Percentiles rank a stretch among this genome's conserved stretches.
Conservation (phyloP, 768 basidiomycete genomes). For the Pulveroboletus ravenelii region DNA sequence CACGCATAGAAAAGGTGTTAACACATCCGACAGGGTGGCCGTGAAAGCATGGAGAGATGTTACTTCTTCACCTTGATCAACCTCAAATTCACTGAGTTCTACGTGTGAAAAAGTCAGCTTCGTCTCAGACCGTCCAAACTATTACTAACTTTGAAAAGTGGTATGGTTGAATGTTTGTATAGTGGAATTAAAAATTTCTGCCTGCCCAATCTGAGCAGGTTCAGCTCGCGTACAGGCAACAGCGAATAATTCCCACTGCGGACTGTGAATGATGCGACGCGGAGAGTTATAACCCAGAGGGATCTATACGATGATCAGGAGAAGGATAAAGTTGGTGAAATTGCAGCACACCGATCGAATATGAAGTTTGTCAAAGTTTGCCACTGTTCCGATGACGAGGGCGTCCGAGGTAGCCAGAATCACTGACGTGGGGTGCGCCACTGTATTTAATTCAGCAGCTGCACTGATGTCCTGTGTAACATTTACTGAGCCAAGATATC, state of each 20-base stretch:
- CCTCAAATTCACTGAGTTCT: conserved; percentile 30
- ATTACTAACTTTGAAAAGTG: conserved; percentile 54
- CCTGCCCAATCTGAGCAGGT: conserved; percentile 51
- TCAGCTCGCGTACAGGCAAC: conserved; percentile 55
- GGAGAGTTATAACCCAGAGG: conserved; percentile 72
- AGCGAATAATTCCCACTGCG: conserved; percentile 52
- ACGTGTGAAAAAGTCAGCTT: conserved; percentile 1
- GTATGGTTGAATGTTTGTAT: conserved; percentile 66
- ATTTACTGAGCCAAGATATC: conserved; percentile 1
- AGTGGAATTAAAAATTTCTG: conserved; percentile 43
- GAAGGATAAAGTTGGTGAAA: background rate
- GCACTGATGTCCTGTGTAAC: conserved; percentile 47
- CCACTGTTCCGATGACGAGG: conserved; percentile 62
- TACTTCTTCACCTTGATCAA: conserved; percentile 54
- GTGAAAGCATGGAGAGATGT: conserved; percentile 43
- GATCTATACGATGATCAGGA: conserved; percentile 40
- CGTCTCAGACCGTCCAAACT: background rate
- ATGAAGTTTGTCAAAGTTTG: conserved; percentile 72
- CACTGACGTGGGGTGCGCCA: conserved; percentile 48
- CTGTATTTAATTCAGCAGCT: conserved; percentile 46
- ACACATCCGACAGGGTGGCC: conserved; percentile 24
- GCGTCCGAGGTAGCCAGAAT: conserved; percentile 50
- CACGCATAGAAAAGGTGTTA: conserved; percentile 43
- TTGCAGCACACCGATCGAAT: conserved; percentile 59
- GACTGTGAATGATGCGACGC: conserved; percentile 57